A percentile compares a stretch with the other conserved stretches of the same genome.
Conservation (phyloP, 768 basidiomycete species). For the Cystofilobasidium macerans region DNA sequence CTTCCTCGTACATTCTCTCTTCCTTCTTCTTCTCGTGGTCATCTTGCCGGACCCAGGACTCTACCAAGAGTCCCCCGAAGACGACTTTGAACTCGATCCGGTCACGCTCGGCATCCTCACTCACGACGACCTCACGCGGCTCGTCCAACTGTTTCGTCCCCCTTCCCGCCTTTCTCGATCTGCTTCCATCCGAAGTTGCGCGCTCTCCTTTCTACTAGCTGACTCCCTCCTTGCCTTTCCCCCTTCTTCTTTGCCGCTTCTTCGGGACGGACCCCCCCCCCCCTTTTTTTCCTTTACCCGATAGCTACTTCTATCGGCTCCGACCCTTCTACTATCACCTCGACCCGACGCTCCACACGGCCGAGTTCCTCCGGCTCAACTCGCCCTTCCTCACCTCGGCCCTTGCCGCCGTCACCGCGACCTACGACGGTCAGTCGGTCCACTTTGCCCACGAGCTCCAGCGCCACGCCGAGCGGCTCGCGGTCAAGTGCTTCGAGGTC, state of each 20-base stretch:
- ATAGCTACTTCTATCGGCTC: conserved; percentile 58
- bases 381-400: conserved; percentile 77
- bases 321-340: conserved; percentile 85
- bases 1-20: too few species aligned
- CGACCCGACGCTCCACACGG: conserved; percentile 73
- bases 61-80: neutral
- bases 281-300: neutral
- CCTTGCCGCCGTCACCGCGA: conserved; percentile 70
- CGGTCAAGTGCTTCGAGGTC: conserved; percentile 65
- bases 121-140: neutral
- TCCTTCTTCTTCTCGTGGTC: too few species aligned
- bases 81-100: neutral
- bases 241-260: too few species aligned
- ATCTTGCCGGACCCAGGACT: neutral
- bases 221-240: too few species aligned
- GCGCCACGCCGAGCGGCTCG: conserved; percentile 60
- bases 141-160: neutral
- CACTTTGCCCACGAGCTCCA: conserved; percentile 57
- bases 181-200: too few species aligned
- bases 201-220: too few species aligned
- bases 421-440: conserved; percentile 55
- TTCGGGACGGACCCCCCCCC: too few species aligned
- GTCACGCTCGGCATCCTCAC: neutral
- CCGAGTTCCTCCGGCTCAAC: conserved; percentile 62
- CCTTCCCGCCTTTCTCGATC: neutral